A percentile compares a stretch with the other conserved stretches of the same genome.
Evolutionary conservation across 1,284 basidiomycete genomes (phyloP).

Genomic region (Pisolithus thermaeus): DNA sequence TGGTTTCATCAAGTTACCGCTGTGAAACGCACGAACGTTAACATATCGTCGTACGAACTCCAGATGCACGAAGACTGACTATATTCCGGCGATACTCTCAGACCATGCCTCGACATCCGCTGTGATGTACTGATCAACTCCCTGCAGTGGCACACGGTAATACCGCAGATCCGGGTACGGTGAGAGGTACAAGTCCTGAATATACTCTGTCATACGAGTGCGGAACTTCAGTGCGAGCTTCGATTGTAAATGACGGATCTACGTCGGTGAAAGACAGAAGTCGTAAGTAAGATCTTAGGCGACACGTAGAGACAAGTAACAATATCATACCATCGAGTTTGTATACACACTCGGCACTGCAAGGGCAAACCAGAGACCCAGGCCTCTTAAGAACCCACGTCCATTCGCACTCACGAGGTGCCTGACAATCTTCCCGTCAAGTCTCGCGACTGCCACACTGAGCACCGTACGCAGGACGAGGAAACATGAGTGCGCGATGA

Average conservation of each 20-base stretch:
- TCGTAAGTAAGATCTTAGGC: not conserved
- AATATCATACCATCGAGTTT: constrained; percentile 76
- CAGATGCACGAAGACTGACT: constrained; percentile 40
- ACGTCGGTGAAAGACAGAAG: not conserved
- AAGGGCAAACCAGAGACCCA: constrained; percentile 86
- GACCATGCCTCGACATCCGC: constrained; percentile 91
- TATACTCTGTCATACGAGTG: constrained; percentile 86
- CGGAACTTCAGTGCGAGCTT: constrained; percentile 83
- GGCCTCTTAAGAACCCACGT: constrained; percentile 76
- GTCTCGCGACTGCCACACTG: constrained; percentile 80
- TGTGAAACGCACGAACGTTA: constrained; percentile 9
- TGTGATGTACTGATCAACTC: constrained; percentile 88
- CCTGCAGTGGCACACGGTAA: constrained; percentile 69
- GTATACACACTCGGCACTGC: constrained; percentile 94
- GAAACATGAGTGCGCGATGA: constrained; percentile 82
- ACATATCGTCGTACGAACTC: not conserved
- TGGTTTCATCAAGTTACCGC: constrained; percentile 75
- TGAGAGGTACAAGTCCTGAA: constrained; percentile 88
- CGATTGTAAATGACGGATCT: constrained; percentile 91
- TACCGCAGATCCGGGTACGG: constrained; percentile 64
- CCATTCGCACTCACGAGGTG: constrained; percentile 88
- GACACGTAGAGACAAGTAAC: not conserved
- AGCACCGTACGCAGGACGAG: constrained; percentile 83
- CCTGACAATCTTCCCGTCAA: constrained; percentile 88
- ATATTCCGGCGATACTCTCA: constrained; percentile 82